Base-by-base conservation (phyloP, 768 basidiomycete genomes). In the Boletus sp. region DNA sequence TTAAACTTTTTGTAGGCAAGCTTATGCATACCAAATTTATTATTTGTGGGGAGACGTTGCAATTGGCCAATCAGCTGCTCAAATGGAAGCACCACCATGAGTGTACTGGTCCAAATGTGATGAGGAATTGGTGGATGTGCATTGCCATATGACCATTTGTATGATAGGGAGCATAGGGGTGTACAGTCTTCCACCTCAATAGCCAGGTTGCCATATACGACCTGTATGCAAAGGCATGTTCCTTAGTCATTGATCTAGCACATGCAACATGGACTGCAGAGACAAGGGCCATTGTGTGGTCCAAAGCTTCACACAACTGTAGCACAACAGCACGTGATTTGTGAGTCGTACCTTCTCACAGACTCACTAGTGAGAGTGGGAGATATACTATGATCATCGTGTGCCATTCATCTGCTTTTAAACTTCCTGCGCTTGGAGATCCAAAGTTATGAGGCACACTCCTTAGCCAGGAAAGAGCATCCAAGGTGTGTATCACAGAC, bases 321-420 rank as follows among this genome's bases (percentile, higher is more conserved):
- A 42, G 17, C 2, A 7, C 49, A 36, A 46, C 14, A 0, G 10
- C 35, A 11, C 1, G 12, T 1, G 29, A 47, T 14, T 42, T 24
- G 24, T 56, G 45, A 15, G 2, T 30, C 7, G 45, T n/a, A 6
- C 42, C 37, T 8, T 50, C 42, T 17, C 49, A 51, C 1, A 56
- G 10, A 5, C 28, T 56, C 10, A 51, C 24, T 0, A 49, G 48
- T 7, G 48, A 35, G 5, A 49, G 14, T 4, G 35, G 48, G 20
- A 49, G 10, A 28, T 36, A 56, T 1, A 57, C 29, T 0, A 20
- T 57, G 5, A n/a, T 35, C n/a, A 57, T 28, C 0, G 32, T 52
- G 3, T 11, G 10, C 56, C 56, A 57, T 52, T 57, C 32, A 15
- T 57, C 56, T 28, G 50, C 56, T 15, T 57, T 57, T 42, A 52